A percentile compares a stretch with the other conserved stretches of the same genome.
Evolutionary conservation across 768 basidiomycete genomes (phyloP).

Genomic region (Termitomyces heimii): DNA sequence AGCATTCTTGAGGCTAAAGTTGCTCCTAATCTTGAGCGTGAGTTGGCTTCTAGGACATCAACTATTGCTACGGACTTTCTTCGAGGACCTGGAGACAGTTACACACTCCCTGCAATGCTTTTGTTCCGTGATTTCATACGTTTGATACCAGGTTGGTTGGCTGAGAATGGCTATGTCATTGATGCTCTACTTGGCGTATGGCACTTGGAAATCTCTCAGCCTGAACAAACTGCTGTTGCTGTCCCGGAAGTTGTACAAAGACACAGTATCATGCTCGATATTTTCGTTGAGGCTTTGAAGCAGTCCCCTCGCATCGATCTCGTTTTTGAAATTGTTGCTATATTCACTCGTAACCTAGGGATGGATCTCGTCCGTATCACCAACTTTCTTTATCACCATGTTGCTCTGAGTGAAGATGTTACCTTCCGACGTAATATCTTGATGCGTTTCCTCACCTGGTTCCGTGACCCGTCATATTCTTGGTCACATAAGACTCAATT

Average conservation of each 20-base stretch:
- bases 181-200: conserved; percentile 72
- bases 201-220: conserved; percentile 45
- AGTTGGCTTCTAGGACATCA: conserved; percentile 56
- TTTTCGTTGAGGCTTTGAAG: conserved; percentile 71
- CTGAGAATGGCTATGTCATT: conserved; percentile 58
- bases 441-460: conserved; percentile 82
- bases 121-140: conserved; percentile 72
- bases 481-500: conserved; percentile 77
- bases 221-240: conserved; percentile 36
- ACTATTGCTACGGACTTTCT: conserved; percentile 47
- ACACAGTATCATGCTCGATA: conserved; percentile 61
- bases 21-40: conserved; percentile 69
- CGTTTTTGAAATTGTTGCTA: conserved; percentile 78
- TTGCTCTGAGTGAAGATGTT: conserved; percentile 65
- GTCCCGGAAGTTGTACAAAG: conserved; percentile 49
- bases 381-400: conserved; percentile 82
- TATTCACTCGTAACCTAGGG: conserved; percentile 75
- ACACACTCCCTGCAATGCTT: conserved; percentile 65
- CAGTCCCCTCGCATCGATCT: conserved; percentile 78
- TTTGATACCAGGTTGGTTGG: conserved; percentile 66
- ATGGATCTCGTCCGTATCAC: conserved; percentile 76
- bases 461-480: conserved; percentile 54
- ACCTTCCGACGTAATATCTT: conserved; percentile 79
- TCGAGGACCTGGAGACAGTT: conserved; percentile 38
- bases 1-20: conserved; percentile 76